phyloP scores from a whole-genome alignment of 768 basidiomycete species.

The Zangia roseola region DNA sequence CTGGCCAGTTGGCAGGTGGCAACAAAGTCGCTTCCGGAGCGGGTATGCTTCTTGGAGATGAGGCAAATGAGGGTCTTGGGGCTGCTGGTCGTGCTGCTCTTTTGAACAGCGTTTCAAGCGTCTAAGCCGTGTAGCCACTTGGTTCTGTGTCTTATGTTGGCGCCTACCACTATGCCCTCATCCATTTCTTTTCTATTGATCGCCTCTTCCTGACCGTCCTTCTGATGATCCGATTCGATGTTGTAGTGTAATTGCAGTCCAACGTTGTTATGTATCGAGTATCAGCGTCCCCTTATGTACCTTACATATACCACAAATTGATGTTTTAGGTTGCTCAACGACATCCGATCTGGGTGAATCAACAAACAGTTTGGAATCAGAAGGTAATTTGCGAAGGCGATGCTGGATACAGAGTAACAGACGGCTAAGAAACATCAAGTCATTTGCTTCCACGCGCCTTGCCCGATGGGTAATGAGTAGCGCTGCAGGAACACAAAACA shows the following conservation, averaged over 20 bases:
- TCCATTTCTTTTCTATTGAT: neutral
- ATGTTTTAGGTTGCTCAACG: neutral
- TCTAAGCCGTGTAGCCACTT: constrained; percentile 14
- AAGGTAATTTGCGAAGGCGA: neutral
- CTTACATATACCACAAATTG: constrained; percentile 11
- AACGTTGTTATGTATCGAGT: neutral
- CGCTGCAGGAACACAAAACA: constrained; percentile 29
- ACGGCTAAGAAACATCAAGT: constrained; percentile 11
- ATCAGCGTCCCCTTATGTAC: neutral
- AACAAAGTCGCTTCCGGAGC: constrained; percentile 25
- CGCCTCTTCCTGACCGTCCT: too few species aligned
- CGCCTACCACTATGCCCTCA: neutral
- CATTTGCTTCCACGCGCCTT: constrained; percentile 10
- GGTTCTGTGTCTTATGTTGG: neutral
- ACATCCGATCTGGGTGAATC: too few species aligned
- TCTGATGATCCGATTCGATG: too few species aligned
- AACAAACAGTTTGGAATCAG: neutral
- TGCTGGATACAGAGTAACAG: constrained; percentile 13
- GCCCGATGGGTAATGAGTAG: constrained; percentile 3
- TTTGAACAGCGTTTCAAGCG: constrained; percentile 22
- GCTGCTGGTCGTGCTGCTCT: constrained; percentile 26
- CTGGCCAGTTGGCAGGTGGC: constrained; percentile 41
- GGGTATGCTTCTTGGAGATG: constrained; percentile 19
- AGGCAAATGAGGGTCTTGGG: constrained; percentile 23
- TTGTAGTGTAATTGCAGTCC: too few species aligned